Conservation (phyloP, 2,329 filamentous ascomycete species). For the Xylariaceae sp. region DNA sequence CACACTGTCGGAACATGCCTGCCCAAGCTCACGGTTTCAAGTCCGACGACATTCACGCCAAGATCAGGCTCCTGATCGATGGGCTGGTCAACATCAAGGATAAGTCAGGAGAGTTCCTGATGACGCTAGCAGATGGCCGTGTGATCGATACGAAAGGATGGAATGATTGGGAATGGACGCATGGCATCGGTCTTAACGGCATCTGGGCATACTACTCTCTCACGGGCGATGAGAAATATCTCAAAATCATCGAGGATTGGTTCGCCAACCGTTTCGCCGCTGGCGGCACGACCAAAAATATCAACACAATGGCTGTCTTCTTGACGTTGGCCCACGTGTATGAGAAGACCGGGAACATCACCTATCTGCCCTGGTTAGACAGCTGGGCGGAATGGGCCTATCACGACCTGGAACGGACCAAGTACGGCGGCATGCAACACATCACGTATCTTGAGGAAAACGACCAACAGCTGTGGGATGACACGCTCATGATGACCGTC, state of each 20-base stretch:
- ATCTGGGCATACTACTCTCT: slow-evolving; percentile 83
- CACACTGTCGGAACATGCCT: slow-evolving; percentile 44
- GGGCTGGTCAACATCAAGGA: slow-evolving; percentile 82
- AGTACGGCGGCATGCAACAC: slow-evolving; percentile 76
- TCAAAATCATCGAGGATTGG: slow-evolving; percentile 76
- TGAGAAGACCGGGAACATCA: slow-evolving; percentile 72
- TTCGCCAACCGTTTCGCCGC: slow-evolving; percentile 72
- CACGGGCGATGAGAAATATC: slow-evolving; percentile 65
- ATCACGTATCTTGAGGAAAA: slow-evolving; percentile 76
- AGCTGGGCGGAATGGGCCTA: slow-evolving; percentile 85
- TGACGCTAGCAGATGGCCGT: slow-evolving; percentile 73
- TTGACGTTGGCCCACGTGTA: slow-evolving; percentile 80
- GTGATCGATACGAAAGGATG: slow-evolving; percentile 86
- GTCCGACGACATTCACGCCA: slow-evolving; percentile 55
- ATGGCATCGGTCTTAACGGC: slow-evolving; percentile 80
- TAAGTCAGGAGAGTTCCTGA: slow-evolving; percentile 74
- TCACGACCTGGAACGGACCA: slow-evolving; percentile 75
- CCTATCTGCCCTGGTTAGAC: slow-evolving; percentile 79
- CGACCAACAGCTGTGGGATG: slow-evolving; percentile 80
- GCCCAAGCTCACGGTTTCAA: slow-evolving; percentile 53
- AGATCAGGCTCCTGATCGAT: slow-evolving; percentile 71
- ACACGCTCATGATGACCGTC: slow-evolving; percentile 89
- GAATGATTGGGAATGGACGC: slow-evolving; percentile 85
- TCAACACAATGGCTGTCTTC: slow-evolving; percentile 84
- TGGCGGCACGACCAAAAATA: slow-evolving; percentile 81